Evolutionary conservation across 805 yeast genomes (phyloP).

Genomic region (Kregervanrija fluxuum): DNA sequence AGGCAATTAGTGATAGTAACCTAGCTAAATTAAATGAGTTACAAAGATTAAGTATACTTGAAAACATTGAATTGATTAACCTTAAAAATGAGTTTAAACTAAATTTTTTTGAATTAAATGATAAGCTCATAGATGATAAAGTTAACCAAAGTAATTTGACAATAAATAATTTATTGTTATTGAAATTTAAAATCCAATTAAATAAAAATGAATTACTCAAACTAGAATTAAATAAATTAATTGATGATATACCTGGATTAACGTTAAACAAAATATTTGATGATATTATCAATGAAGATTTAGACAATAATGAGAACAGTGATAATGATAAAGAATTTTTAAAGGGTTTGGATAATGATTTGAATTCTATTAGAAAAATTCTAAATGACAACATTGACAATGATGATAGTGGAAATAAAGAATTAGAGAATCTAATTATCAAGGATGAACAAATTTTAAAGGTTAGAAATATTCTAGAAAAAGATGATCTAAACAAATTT

Average conservation of each 20-base stretch:
- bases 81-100: slow-evolving; percentile 16
- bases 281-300: slow-evolving; percentile 3
- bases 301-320: slow-evolving; percentile 8
- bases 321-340: neutral
- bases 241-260: slow-evolving; percentile 17
- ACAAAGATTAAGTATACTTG: slow-evolving; percentile 14
- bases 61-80: slow-evolving; percentile 13
- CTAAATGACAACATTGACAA: slow-evolving; percentile 6
- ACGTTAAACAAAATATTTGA: slow-evolving; percentile 6
- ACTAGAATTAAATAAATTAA: slow-evolving; percentile 11
- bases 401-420: slow-evolving; percentile 6
- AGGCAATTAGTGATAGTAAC: slow-evolving; percentile 2
- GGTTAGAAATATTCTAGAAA: slow-evolving; percentile 14
- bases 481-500: slow-evolving; percentile 22
- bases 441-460: slow-evolving; percentile 13
- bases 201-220: slow-evolving; percentile 12
- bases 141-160: slow-evolving; percentile 6
- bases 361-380: neutral
- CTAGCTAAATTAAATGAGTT: slow-evolving; percentile 8
- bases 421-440: slow-evolving; percentile 9
- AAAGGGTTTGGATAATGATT: slow-evolving; percentile 1
- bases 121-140: slow-evolving; percentile 8
- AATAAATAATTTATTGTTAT: slow-evolving; percentile 5
- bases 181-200: slow-evolving; percentile 11
- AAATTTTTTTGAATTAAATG: slow-evolving; percentile 11